Conservation (phyloP, 352 stramenopile genomes). For the Globisporangium canariense region DNA sequence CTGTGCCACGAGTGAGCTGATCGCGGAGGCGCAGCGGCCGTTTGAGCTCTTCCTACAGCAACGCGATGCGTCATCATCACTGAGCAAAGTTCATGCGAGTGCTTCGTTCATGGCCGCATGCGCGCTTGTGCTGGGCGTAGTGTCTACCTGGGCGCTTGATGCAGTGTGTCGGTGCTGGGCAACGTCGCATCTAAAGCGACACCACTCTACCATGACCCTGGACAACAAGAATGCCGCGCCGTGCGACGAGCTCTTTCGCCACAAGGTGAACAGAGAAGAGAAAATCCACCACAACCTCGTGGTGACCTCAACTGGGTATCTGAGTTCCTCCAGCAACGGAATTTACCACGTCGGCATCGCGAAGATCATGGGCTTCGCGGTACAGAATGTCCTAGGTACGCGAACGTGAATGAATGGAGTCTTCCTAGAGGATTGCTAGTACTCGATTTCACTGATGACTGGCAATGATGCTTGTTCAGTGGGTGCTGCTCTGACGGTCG, state of each 20-base stretch:
- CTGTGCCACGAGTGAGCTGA: neutral
- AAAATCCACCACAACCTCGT: neutral
- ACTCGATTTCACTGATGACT: neutral
- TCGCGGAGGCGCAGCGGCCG: neutral
- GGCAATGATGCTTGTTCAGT: neutral
- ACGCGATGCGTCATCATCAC: neutral
- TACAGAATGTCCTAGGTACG: conserved; percentile 1
- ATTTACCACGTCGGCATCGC: neutral
- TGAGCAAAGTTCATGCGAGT: neutral
- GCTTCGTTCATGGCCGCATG: neutral
- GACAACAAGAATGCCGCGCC: neutral
- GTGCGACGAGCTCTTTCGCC: neutral
- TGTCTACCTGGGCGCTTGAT: neutral
- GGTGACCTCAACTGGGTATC: too few species aligned
- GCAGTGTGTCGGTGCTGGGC: neutral
- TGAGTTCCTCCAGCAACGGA: neutral
- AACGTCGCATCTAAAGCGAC: neutral
- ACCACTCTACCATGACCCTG: neutral
- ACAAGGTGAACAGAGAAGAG: neutral
- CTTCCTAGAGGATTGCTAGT: too few species aligned
- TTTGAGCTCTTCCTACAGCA: neutral
- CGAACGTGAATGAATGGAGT: neutral
- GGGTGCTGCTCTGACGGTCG: neutral
- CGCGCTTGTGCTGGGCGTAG: neutral
- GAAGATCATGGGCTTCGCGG: conserved; percentile 2